Percentiles rank a stretch among this genome's conserved stretches.
Evolutionary conservation across 2,329 filamentous ascomycete species (phyloP).

Genomic region (Fusarium concolor): DNA sequence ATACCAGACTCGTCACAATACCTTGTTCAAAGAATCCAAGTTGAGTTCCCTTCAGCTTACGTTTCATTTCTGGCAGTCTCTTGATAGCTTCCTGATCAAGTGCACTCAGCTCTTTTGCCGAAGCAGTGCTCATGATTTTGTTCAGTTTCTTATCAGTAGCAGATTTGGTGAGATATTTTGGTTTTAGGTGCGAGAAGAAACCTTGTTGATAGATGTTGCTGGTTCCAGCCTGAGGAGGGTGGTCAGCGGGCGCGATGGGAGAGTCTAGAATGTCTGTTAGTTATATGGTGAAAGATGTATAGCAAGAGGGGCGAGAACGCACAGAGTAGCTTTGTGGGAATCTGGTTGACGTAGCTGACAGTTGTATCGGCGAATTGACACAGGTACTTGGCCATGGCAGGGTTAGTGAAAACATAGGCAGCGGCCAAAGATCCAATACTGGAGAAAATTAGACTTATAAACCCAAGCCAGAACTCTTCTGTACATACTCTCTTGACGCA

Average conservation of each 20-base stretch:
- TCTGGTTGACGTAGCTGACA: conserved; percentile 24
- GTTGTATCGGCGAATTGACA: conserved; percentile 23
- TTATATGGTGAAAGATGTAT: rapidly evolving
- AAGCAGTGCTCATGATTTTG: background rate
- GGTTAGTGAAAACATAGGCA: conserved; percentile 27
- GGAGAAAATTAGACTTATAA: no score
- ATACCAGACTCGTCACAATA: conserved; percentile 26
- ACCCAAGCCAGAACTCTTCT: no score
- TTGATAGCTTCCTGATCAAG: conserved; percentile 16
- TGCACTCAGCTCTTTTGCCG: background rate
- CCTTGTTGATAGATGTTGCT: conserved; percentile 7
- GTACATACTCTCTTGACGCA: background rate
- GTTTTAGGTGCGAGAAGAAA: conserved; percentile 18
- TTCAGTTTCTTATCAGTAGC: background rate
- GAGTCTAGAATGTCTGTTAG: conserved; percentile 6
- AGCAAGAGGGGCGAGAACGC: background rate
- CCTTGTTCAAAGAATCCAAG: conserved; percentile 37
- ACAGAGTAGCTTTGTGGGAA: conserved; percentile 23
- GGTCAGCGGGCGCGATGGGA: background rate
- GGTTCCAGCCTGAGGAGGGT: background rate
- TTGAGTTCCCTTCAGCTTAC: conserved; percentile 8
- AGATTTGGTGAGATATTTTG: conserved; percentile 19
- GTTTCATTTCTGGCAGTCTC: conserved; percentile 16
- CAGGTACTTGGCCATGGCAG: conserved; percentile 25
- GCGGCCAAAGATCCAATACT: conserved; percentile 17